Conservation (phyloP, 73 alveolate species). For the Paramecium caudatum region DNA sequence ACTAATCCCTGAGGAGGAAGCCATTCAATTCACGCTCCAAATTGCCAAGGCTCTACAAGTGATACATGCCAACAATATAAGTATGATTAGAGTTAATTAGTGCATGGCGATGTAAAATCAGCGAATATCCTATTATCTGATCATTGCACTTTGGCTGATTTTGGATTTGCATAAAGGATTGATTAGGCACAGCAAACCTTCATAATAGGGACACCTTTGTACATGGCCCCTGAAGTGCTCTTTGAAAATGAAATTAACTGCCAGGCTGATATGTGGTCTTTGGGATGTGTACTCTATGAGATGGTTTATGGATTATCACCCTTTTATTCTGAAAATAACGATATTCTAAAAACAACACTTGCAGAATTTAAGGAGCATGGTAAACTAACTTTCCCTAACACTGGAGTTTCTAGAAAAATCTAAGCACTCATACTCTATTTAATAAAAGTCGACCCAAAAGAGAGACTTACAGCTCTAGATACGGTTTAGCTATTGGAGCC, state of each 20-base stretch:
- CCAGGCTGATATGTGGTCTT: conserved; percentile 83
- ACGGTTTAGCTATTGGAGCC: conserved; percentile 21
- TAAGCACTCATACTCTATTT: background rate
- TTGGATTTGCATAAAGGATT: conserved; percentile 47
- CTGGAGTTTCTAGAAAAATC: conserved; percentile 43
- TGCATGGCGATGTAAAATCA: conserved; percentile 67
- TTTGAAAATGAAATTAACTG: conserved; percentile 12
- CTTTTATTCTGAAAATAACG: conserved; percentile 72
- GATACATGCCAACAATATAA: conserved; percentile 11
- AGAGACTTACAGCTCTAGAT: background rate
- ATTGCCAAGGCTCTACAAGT: conserved; percentile 33
- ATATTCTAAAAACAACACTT: background rate
- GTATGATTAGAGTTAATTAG: background rate
- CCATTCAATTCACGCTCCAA: background rate
- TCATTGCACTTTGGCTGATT: conserved; percentile 46
- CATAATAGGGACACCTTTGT: conserved; percentile 49
- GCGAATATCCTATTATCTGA: conserved; percentile 49
- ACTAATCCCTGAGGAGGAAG: conserved; percentile 33
- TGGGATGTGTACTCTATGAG: conserved; percentile 84
- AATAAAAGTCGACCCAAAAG: background rate
- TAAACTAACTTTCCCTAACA: background rate
- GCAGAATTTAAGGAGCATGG: background rate
- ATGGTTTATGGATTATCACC: conserved; percentile 82
- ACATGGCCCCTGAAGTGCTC: conserved; percentile 67
- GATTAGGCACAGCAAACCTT: background rate